phyloP scores from a whole-genome alignment of 2,329 filamentous ascomycete genomes.

The Colletotrichum sp. region DNA sequence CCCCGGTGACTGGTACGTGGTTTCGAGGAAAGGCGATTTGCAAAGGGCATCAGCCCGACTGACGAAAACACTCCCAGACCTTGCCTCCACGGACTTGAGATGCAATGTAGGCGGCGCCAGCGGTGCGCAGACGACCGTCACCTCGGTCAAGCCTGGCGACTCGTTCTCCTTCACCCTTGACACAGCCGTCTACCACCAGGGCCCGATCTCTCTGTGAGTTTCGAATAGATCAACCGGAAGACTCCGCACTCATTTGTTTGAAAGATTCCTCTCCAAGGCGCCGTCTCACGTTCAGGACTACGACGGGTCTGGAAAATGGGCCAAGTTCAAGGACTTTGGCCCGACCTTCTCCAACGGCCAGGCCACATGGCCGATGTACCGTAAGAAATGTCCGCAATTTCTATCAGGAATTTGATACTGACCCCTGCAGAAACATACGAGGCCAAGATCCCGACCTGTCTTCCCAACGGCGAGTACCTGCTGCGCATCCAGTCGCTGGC shows the following conservation, averaged over 20 bases:
- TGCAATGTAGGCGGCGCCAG: slow-evolving; percentile 41
- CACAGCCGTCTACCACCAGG: slow-evolving; percentile 44
- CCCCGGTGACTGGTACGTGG: slow-evolving; percentile 33
- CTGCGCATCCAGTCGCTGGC: slow-evolving; percentile 64
- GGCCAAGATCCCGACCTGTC: slow-evolving; percentile 51
- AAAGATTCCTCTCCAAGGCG: slow-evolving; percentile 43
- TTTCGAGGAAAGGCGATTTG: too few relatives aligned
- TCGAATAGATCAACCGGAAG: background rate
- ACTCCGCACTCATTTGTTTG: background rate
- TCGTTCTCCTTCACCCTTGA: slow-evolving; percentile 42
- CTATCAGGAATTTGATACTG: background rate
- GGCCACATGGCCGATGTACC: slow-evolving; percentile 33
- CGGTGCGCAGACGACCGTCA: slow-evolving; percentile 35
- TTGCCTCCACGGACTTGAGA: slow-evolving; percentile 40
- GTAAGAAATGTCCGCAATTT: slow-evolving; percentile 25
- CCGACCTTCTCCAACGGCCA: slow-evolving; percentile 36
- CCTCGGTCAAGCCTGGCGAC: slow-evolving; percentile 36
- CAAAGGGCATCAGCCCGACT: background rate
- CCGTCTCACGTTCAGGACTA: slow-evolving; percentile 37
- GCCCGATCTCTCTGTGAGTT: slow-evolving; percentile 39
- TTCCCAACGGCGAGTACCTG: slow-evolving; percentile 63
- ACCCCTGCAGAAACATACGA: slow-evolving; percentile 31
- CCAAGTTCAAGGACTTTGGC: slow-evolving; percentile 43
- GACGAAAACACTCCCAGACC: slow-evolving; percentile 25
- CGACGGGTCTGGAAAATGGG: slow-evolving; percentile 42